Conservation (phyloP, 129 eudicot species). For the Helianthus annuus region HanXRQr2.0-SUNRISE NC_035446.2:132189519-132190018, state of each 20-base stretch:
- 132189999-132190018: neutral
- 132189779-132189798: neutral
- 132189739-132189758: neutral
- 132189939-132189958: neutral
- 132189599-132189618: neutral
- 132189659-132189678: constrained; percentile 10
- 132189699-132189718: neutral
- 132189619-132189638: neutral
- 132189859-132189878: neutral
- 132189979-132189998: neutral
- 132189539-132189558: too few species aligned
- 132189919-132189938: neutral
- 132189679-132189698: constrained; percentile 1
- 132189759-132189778: neutral
- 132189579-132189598: neutral
- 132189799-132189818: neutral
- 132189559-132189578: neutral
- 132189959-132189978: neutral
- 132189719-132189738: neutral
- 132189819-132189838: neutral
- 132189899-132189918: too few species aligned
- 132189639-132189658: neutral
- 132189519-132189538: too few species aligned
- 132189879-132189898: too few species aligned
- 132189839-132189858: neutral